A percentile compares a stretch with the other conserved stretches of the same genome.
These are phyloP conservation scores for Trametes sanguinea DNA, from an alignment of 768 basidiomycete genomes.

Conservation along the genomic window DNA sequence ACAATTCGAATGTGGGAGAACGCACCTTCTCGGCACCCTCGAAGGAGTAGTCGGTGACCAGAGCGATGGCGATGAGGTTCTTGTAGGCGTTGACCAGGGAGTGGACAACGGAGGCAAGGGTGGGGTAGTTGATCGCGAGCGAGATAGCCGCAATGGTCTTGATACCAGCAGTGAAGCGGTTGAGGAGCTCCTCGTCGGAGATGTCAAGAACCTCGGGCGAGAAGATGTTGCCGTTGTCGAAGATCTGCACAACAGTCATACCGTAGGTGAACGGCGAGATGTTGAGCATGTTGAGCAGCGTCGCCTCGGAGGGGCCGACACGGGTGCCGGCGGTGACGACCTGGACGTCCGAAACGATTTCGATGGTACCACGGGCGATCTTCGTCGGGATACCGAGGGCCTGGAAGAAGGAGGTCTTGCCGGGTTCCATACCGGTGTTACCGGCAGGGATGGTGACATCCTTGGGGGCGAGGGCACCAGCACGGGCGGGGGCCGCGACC, in stretches of 20 bases:
- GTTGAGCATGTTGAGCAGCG: constrained; percentile 99
- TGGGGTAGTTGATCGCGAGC: constrained; percentile 94
- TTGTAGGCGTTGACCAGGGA: constrained; percentile 99
- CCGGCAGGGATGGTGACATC: constrained; percentile 91
- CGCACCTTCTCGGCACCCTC: constrained; percentile 90
- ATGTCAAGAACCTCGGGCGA: constrained; percentile 88
- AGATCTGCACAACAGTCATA: constrained; percentile 98
- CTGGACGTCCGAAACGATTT: constrained; percentile 97
- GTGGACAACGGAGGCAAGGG: constrained; percentile 90
- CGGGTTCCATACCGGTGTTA: constrained; percentile 99
- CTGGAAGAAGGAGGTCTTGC: constrained; percentile 99
- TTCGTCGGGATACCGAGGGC: constrained; percentile 99
- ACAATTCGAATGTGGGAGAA: constrained; percentile 15
- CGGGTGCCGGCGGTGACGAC: constrained; percentile 90
- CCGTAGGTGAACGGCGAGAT: constrained; percentile 99
- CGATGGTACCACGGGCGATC: constrained; percentile 99
- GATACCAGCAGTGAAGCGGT: constrained; percentile 90
- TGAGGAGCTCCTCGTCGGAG: constrained; percentile 87
- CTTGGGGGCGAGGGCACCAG: constrained; percentile 92
- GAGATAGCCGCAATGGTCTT: constrained; percentile 96
- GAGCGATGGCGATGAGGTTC: constrained; percentile 88
- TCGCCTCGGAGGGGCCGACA: constrained; percentile 97
- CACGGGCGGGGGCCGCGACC: constrained; percentile 97
- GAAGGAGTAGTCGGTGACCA: constrained; percentile 93
- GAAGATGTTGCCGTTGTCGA: constrained; percentile 92